Base-by-base conservation (phyloP, 2,329 filamentous ascomycete species). In the Phoma sp. region DNA sequence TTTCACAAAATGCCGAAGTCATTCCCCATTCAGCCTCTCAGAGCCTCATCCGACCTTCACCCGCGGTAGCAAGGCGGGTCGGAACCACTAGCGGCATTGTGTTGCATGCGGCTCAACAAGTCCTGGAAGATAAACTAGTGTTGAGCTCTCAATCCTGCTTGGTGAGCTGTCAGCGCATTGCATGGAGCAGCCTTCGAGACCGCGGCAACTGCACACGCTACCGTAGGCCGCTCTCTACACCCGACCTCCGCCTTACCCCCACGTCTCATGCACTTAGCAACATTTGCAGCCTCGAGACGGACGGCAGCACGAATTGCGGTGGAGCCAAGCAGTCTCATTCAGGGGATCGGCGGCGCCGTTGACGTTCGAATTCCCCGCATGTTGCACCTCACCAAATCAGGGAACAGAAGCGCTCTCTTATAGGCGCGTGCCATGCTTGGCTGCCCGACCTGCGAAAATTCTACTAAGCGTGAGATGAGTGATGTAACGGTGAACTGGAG, bases 51-150 rank as follows among this genome's bases (percentile, higher is more conserved):
- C 45, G 51, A 46, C 45, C 45, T 49, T 53, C 38, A 33, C 3
- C 51, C 45, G 51, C 39, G 39, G 51, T n/a, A 42, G 43, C 38
- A 53, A 42, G 28, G 28, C 45, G 43, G 43, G 21, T n/a, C 33
- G n/a, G 15, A 14, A 14, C 7, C 7, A 36, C 25, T 49, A 54
- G 45, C 45, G 33, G 39, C 51, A 9, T 37, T 18, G 10, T 37
- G 21, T 17, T 29, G 34, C 46, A 40, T 54, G 51, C 51, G 51
- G 51, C 51, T 54, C 51, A 54, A 54, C 51, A 49, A 49, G 32
- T 47, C 25, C n/a, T 49, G 11, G 18, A 11, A 45, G 45, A 26
- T 47, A 42, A 5, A 23, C 49, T 47, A 36, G 30, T 37, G 37
- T 29, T 49, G 39, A 39, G 30, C 10, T 43, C 4, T 20, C 15